These are phyloP conservation scores for Crithidia sp. DNA, from an alignment of 208 protist genomes.

Conservation along the genomic window DNA sequence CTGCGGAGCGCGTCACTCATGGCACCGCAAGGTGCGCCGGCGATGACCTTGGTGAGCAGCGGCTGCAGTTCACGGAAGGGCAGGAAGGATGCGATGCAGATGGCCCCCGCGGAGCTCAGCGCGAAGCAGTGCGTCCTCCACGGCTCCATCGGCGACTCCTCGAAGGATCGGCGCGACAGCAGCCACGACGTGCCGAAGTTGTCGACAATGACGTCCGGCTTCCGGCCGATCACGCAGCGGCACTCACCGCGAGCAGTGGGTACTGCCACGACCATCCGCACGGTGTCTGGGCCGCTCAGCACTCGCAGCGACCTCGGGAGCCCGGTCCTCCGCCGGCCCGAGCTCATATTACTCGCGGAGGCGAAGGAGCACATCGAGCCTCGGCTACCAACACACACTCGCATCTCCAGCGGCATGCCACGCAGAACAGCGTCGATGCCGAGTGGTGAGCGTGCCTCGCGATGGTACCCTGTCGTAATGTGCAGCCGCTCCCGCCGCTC, in stretches of 20 bases:
- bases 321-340: background rate
- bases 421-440: constrained; percentile 1
- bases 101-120: background rate
- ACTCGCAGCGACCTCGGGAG: background rate
- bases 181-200: background rate
- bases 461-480: background rate
- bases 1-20: background rate
- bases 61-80: background rate
- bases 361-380: too few species aligned
- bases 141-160: background rate
- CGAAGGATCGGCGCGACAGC: background rate
- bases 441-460: background rate
- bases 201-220: background rate
- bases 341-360: background rate
- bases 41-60: background rate
- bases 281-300: background rate
- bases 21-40: too few species aligned
- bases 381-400: background rate
- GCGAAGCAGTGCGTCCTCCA: background rate
- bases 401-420: background rate
- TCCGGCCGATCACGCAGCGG: background rate
- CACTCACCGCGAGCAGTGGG: background rate
- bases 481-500: background rate
- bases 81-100: background rate
- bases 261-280: background rate